Conservation (phyloP, 2,329 filamentous ascomycete species). For the Basipetospora chlamydospora region DNA sequence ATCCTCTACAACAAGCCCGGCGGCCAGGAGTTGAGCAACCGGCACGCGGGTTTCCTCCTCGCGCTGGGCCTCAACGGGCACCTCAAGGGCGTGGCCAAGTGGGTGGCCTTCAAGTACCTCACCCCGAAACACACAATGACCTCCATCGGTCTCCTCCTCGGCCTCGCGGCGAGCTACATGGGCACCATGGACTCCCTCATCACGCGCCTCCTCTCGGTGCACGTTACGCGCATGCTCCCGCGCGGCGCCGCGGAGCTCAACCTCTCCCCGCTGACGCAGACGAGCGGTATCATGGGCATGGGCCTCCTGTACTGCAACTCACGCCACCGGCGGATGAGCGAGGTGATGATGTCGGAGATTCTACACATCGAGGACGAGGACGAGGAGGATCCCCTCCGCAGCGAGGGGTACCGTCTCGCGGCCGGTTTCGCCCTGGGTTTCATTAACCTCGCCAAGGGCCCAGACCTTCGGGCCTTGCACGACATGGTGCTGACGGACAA, state of each 20-base stretch:
- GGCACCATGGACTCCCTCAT: slow-evolving; percentile 97
- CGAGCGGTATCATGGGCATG: slow-evolving; percentile 93
- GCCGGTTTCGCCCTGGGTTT: slow-evolving; percentile 87
- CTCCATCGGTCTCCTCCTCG: slow-evolving; percentile 85
- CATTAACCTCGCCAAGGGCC: slow-evolving; percentile 87
- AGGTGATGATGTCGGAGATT: slow-evolving; percentile 96
- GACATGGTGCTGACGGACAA: slow-evolving; percentile 91
- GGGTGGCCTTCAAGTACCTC: slow-evolving; percentile 98
- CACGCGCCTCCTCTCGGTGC: slow-evolving; percentile 82
- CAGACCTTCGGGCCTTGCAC: slow-evolving; percentile 72
- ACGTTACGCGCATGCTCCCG: slow-evolving; percentile 89
- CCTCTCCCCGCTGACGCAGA: slow-evolving; percentile 82
- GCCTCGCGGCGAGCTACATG: slow-evolving; percentile 82
- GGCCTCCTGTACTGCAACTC: slow-evolving; percentile 88
- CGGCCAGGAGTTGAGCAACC: slow-evolving; percentile 71
- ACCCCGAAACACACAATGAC: slow-evolving; percentile 99
- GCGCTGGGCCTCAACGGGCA: slow-evolving; percentile 90
- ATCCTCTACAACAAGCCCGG: slow-evolving; percentile 93
- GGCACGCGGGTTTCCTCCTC: slow-evolving; percentile 88
- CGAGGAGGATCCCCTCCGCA: slow-evolving; percentile 72
- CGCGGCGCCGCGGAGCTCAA: slow-evolving; percentile 88
- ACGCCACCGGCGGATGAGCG: slow-evolving; percentile 95
- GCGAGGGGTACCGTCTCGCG: slow-evolving; percentile 91
- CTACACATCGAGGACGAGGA: slow-evolving; percentile 69
- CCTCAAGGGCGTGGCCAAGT: slow-evolving; percentile 86